Conservation (phyloP, 371 early-diverging fungal species). For the Smittium mucronatum region DNA sequence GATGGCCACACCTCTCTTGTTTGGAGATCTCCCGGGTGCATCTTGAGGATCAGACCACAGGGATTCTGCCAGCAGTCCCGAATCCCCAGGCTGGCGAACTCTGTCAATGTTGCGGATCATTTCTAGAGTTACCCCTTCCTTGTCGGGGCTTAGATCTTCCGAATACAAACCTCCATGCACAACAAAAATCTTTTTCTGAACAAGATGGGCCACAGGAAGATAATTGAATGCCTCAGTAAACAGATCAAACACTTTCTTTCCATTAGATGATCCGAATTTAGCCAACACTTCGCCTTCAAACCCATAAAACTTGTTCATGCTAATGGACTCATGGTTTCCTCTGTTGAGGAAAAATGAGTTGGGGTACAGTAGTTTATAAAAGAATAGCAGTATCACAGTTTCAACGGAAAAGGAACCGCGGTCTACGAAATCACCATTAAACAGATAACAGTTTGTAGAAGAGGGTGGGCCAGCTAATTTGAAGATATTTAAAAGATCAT, state of each 20-base stretch:
- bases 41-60: conserved; percentile 95
- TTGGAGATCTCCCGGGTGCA: conserved; percentile 56
- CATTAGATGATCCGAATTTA: conserved; percentile 64
- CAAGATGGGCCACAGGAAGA: conserved; percentile 84
- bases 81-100: conserved; percentile 55
- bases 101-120: conserved; percentile 82
- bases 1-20: conserved; percentile 86
- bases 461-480: conserved; percentile 79
- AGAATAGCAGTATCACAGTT: conserved; percentile 83
- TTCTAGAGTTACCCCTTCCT: conserved; percentile 71
- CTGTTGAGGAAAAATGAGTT: conserved; percentile 73
- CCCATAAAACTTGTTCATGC: conserved; percentile 97
- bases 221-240: conserved; percentile 92
- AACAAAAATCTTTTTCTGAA: conserved; percentile 85
- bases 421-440: conserved; percentile 98
- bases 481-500: conserved; percentile 91
- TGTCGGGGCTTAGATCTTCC: conserved; percentile 40
- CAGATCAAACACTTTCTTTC: conserved; percentile 62
- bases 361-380: conserved; percentile 86
- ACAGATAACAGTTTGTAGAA: conserved; percentile 67
- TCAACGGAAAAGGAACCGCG: conserved; percentile 94
- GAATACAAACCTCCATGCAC: conserved; percentile 97
- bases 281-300: conserved; percentile 95
- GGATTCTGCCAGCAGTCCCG: conserved; percentile 80
- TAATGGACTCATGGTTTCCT: conserved; percentile 97